Base-by-base conservation (phyloP, 805 yeast genomes). In the Metschnikowia picachoensis region DNA sequence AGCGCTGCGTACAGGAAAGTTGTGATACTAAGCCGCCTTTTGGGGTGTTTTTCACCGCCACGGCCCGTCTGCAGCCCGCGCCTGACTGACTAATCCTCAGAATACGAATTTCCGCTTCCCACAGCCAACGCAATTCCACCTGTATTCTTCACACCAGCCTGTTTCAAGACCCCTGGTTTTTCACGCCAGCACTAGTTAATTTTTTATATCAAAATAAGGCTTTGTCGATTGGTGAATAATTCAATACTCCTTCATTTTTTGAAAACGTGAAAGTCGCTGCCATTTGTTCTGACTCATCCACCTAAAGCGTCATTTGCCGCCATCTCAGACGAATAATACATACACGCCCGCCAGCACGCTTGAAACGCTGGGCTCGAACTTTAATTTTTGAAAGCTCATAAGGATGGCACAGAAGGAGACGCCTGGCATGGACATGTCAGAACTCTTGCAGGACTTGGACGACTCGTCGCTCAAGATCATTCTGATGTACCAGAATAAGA, bases 401-500 rank as follows among this genome's bases (percentile, higher is more conserved):
- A n/a, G n/a, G 25, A 46, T 46, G 48, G 30, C 48, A 2, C 42
- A 44, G 20, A 40, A 46, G 38, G 49, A 37, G 10, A 5, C 25
- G 11, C 37, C 38, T 30, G 16, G 27, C 17, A 15, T 42, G 30
- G 39, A 43, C 37, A 30, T 52, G 11, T 36, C 49, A 5, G 65
- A 65, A 20, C 55, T 67, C 36, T 53, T 68, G 15, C 47, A 53
- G 12, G 76, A 72, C 51, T 29, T 43, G 17, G 75, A 70, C 49
- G 63, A 71, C 54, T 51, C 67, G 17, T 65, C 73, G 16, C 52
- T 70, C 40, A 57, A 66, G 39, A 64, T 72, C 31, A 68, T 58
- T 53, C 63, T 67, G 52, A 71, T 72, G 75, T 72, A 72, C 53
- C 66, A 63, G 54, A 62, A 65, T 51, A 72, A 72, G 55, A 56